Evolutionary conservation across 768 basidiomycete genomes (phyloP), one percentile per base, ranked within the genome.

Genomic region (Russula brevipes): DNA sequence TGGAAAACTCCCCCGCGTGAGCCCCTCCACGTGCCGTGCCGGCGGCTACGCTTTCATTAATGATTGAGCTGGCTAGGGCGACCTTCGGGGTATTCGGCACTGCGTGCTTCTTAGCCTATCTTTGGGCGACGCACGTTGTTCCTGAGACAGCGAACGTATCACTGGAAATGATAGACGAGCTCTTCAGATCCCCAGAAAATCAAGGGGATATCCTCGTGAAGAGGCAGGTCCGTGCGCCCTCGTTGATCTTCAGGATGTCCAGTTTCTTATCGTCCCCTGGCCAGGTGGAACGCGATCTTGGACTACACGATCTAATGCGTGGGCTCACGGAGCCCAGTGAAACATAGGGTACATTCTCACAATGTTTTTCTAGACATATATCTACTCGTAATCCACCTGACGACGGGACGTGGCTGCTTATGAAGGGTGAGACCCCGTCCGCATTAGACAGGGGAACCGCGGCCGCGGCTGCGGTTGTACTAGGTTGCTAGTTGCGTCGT

Each of bases 91-190:
- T 81, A 36, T 91, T 91, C 72, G 77, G 85, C 0, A 71, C 75
- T 12, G 84, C 88, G 3, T 91, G 88, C 70, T 79, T 84, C 56
- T 66, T 79, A 11, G 89, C 83, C 0, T 87, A 88, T 66, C 65
- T 90, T 46, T 92, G 90, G 89, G 78, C 86, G 33, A 87, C 82
- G 5, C 78, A 83, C 62, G 59, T 75, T 62, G 85, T 92, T 0
- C 90, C 89, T 2, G 89, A 92, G 75, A 92, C 89, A 14, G 87
- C 88, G 33, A 85, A 86, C 63, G 76, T 89, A 4, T 84, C 88
- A 7, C 73, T 91, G 0, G 90, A 92, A 67, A 88, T 89, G 70
- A 84, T 91, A 53, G 89, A 92, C 69, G 77, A 73, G 7, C 74
- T 90, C 11, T 91, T 91, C 68, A 77, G 77, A 45, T 82, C 83